phyloP scores from a whole-genome alignment of 1,284 basidiomycete species.

The Cryptococcus floricola region DNA sequence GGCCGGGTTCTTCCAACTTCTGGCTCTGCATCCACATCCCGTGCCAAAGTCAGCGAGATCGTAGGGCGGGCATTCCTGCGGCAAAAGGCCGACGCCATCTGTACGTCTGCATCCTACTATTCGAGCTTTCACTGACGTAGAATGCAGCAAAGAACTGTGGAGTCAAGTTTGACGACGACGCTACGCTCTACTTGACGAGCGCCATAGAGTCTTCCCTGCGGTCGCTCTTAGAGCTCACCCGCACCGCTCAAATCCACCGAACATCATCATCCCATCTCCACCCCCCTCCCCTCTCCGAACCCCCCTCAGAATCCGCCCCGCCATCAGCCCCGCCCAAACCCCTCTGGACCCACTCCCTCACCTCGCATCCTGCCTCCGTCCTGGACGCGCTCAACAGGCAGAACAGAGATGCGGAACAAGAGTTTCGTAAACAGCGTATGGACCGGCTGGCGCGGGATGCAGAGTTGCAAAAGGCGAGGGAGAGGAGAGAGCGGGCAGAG shows the following conservation, averaged over 20 bases:
- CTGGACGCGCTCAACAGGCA: conserved; percentile 28
- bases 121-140: background rate
- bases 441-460: conserved; percentile 40
- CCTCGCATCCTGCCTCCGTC: conserved; percentile 31
- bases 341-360: conserved; percentile 37
- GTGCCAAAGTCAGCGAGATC: conserved; percentile 34
- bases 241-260: conserved; percentile 41
- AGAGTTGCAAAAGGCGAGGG: conserved; percentile 31
- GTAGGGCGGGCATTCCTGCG: conserved; percentile 29
- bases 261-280: conserved; percentile 37
- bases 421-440: conserved; percentile 35
- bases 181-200: conserved; percentile 36
- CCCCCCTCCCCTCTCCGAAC: conserved; percentile 20
- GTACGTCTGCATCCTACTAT: conserved; percentile 10
- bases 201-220: conserved; percentile 41
- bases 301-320: background rate
- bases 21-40: conserved; percentile 17
- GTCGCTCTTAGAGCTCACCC: conserved; percentile 26
- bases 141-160: conserved; percentile 27
- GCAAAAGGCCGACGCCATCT: conserved; percentile 18
- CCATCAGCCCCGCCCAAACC: conserved; percentile 11
- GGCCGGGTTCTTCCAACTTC: conserved; percentile 4
- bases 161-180: conserved; percentile 37
- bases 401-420: conserved; percentile 39
- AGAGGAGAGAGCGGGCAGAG: conserved; percentile 1